Evolutionary conservation across 345 rosid genomes (phyloP).

Genomic region (Melaleuca quinquenervia): DNA sequence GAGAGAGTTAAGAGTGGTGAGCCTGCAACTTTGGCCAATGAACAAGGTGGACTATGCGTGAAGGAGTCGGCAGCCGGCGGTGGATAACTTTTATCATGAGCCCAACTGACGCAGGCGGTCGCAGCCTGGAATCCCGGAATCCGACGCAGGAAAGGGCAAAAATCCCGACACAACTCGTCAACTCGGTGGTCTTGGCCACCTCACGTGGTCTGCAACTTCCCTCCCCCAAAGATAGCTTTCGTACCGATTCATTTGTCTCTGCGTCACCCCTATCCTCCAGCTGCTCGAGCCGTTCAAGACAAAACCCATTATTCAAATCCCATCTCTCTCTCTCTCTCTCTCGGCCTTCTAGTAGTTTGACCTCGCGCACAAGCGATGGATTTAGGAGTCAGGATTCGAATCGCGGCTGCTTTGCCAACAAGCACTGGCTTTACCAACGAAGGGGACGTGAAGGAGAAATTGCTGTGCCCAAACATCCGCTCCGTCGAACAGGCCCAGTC

Average conservation of each 20-base stretch:
- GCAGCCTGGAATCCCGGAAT: not conserved
- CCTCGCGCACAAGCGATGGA: not conserved
- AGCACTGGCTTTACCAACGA: not conserved
- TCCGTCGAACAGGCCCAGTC: not conserved
- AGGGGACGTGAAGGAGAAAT: not conserved
- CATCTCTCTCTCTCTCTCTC: no score
- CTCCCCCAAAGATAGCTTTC: not conserved
- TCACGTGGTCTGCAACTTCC: not conserved
- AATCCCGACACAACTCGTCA: not conserved
- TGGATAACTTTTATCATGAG: not conserved
- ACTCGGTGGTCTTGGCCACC: no score
- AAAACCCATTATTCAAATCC: not conserved
- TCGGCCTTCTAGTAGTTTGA: not conserved
- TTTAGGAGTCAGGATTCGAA: not conserved
- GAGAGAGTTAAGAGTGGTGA: not conserved
- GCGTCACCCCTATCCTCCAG: not conserved
- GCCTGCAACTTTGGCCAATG: not conserved
- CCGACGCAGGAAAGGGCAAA: not conserved
- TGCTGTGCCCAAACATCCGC: not conserved
- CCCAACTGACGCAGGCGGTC: not conserved
- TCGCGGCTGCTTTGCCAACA: not conserved
- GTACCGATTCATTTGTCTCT: not conserved
- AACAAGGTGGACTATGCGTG: not conserved
- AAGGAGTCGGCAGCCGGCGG: not conserved
- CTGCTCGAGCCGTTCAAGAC: not conserved